Evolutionary conservation across 305 asterid species (phyloP).

Genomic region (Nicotiana rustica): DNA sequence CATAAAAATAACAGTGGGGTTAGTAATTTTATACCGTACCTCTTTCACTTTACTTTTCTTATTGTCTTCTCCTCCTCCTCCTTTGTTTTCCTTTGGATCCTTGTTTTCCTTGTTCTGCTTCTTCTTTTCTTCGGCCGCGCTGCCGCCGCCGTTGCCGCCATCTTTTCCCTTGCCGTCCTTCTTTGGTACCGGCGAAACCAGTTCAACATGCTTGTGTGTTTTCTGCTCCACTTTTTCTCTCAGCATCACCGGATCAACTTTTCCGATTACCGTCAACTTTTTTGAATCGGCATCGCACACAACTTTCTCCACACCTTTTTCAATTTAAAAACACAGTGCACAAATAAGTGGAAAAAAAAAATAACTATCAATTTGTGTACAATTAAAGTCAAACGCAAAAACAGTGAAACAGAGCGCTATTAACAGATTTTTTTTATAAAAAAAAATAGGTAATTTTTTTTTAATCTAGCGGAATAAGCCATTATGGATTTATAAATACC

Average conservation of each 20-base stretch:
- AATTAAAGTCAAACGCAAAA: background rate
- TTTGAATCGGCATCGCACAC: conserved; percentile 51
- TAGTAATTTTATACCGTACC: conserved; percentile 36
- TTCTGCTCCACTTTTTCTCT: conserved; percentile 69
- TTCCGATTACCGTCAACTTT: conserved; percentile 74
- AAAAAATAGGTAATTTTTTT: too few relatives aligned
- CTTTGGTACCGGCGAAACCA: conserved; percentile 60
- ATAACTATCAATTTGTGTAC: background rate
- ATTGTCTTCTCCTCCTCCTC: conserved; percentile 31
- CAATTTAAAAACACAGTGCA: too few relatives aligned
- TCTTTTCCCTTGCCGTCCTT: conserved; percentile 50
- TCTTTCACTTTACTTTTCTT: conserved; percentile 39
- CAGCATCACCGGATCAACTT: conserved; percentile 74
- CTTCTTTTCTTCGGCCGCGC: conserved; percentile 40
- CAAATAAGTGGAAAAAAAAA: too few relatives aligned
- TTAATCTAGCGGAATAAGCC: background rate
- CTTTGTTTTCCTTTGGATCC: conserved; percentile 26
- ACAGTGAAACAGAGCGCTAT: background rate
- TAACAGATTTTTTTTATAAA: background rate
- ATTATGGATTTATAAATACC: conserved; percentile 45
- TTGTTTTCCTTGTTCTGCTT: conserved; percentile 39
- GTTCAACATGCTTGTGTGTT: conserved; percentile 66
- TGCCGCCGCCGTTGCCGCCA: conserved; percentile 36
- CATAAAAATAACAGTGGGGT: background rate
- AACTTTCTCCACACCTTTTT: conserved; percentile 53